Evolutionary conservation across 2,329 filamentous ascomycete genomes (phyloP), one percentile per base, ranked within the genome.

Genomic region (Phaeophleospora eucalypticola): DNA sequence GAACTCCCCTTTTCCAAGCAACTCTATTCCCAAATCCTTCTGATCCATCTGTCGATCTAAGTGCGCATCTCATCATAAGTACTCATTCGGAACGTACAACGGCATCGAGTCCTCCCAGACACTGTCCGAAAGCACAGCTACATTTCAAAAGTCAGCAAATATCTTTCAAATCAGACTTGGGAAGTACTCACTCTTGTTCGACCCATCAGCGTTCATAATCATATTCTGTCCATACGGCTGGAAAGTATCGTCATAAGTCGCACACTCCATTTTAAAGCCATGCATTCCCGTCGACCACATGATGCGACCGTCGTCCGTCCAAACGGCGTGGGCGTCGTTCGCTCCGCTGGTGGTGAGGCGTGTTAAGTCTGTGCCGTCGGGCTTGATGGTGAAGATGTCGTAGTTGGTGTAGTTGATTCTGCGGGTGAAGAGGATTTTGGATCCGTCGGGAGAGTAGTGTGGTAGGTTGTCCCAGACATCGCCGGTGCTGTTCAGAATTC

Each of bases 21-120:
- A n/a, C n/a, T n/a, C n/a, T n/a, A n/a, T n/a, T n/a, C n/a, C n/a
- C n/a, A n/a, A n/a, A n/a, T n/a, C n/a, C n/a, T n/a, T n/a, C n/a
- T n/a, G n/a, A n/a, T n/a, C n/a, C n/a, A n/a, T n/a, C n/a, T n/a
- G n/a, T n/a, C n/a, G n/a, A n/a, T n/a, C n/a, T n/a, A n/a, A n/a
- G n/a, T n/a, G n/a, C n/a, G n/a, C n/a, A n/a, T n/a, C n/a, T n/a
- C n/a, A n/a, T n/a, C n/a, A n/a, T n/a, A n/a, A n/a, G n/a, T n/a
- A 41, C 29, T 40, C 20, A 40, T 50, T 46, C 40, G 43, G 44
- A 39, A 50, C 27, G 41, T 40, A 50, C 35, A 50, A 33, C 33
- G 49, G 49, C 49, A 47, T 47, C 24, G 21, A 33, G 24, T 52
- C 45, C 49, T 52, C 49, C 45, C 49, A 52, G 21, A 52, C 20